Base-by-base conservation (phyloP, 352 stramenopile genomes). In the Pythium vanterpoolii region DNA sequence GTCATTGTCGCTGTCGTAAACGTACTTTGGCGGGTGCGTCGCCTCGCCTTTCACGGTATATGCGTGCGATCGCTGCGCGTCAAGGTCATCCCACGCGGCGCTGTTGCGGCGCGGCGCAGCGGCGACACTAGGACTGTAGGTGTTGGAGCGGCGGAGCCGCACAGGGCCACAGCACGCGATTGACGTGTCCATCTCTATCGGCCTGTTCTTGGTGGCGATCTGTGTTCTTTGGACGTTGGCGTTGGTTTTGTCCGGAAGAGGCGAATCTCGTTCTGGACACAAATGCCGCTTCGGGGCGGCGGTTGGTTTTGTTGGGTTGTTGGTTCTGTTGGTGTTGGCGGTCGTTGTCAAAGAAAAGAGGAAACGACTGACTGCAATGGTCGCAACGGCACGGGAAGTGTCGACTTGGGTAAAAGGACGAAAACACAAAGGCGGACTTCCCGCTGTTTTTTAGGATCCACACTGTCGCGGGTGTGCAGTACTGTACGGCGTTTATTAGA, bases 1-100 rank as follows among this genome's bases (percentile, higher is more conserved):
- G 7, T 53, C 56, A 23, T 62, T 44, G 6, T 66, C 58, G 30
- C 60, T 60, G 62, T 71, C 62, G 44, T 56, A 64, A 40, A 62
- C 66, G 39, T 36, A 45, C 27, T 40, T n/a, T 23, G 51, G 46
- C 33, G 28, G 9, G 2, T 43, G 30, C 2, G 21, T 26, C 19
- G n/a, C 34, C 27, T 52, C 3, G 51, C 53, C 11, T 40, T 62
- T 47, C 16, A 62, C 4, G 13, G 34, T 48, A 34, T 55, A 47
- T 36, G 39, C 47, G 11, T 36, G 38, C 26, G 46, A 50, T 36
- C 44, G 27, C 2, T 45, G 27, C 13, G n/a, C 55, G 21, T 14
- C 28, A 23, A 55, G 21, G 31, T 55, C 48, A 23, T 55, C 48
- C 48, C 24, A 42, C 48, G 48, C 30, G 21, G 48, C 48, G 30